Percentiles rank a stretch among this genome's conserved stretches.
Conservation (phyloP, 176 grass and related monocot genomes). For the Avena eriantha region DNA sequence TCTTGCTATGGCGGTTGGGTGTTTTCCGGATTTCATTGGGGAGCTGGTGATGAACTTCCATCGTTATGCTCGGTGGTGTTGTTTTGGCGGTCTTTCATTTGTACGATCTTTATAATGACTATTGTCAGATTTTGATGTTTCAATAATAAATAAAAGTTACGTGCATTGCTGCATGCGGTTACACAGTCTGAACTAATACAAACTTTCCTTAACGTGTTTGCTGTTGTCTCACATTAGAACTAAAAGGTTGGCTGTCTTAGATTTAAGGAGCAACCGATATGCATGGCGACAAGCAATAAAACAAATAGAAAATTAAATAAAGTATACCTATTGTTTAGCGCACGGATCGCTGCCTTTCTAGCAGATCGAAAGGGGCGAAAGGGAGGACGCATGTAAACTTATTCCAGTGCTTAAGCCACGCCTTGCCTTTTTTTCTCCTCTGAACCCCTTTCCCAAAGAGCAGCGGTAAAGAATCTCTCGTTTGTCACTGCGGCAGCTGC, state of each 20-base stretch:
- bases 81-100: no score
- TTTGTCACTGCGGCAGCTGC: slow-evolving; percentile 39
- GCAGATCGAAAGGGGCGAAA: slow-evolving; percentile 40
- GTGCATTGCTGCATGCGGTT: no score
- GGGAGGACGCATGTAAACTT: not conserved
- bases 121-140: no score
- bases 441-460: slow-evolving; percentile 25
- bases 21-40: no score
- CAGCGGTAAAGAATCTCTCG: slow-evolving; percentile 39
- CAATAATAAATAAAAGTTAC: no score
- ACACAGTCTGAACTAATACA: no score
- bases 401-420: slow-evolving; percentile 40
- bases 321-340: slow-evolving; percentile 24
- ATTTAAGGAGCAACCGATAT: not conserved
- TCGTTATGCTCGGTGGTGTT: no score
- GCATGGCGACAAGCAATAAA: slow-evolving; percentile 2
- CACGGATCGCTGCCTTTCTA: slow-evolving; percentile 33
- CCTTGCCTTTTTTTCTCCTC: slow-evolving; percentile 32
- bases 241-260: not conserved
- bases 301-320: not conserved
- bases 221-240: not conserved
- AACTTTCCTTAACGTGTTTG: not conserved
- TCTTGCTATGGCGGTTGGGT: no score
- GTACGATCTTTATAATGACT: no score
- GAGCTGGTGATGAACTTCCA: no score